Evolutionary conservation across 1,284 basidiomycete species (phyloP).

Genomic region (Omphalotus olearius): DNA sequence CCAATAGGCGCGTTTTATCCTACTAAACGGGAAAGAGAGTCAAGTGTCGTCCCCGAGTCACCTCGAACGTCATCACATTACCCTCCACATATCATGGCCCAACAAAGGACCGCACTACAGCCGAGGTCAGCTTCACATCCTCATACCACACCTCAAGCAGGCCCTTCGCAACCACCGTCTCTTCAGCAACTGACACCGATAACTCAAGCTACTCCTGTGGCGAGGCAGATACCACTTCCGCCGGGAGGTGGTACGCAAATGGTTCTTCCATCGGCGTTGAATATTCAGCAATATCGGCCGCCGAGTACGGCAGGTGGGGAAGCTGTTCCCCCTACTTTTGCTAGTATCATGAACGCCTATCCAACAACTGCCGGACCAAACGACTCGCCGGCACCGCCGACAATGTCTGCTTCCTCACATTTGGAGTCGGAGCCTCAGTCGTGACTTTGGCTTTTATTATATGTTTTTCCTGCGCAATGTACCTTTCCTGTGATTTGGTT

Average conservation of each 20-base stretch:
- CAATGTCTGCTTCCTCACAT: no score
- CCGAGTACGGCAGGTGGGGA: background rate
- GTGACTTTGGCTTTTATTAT: no score
- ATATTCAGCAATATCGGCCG: background rate
- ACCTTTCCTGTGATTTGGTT: no score
- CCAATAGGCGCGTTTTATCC: slow-evolving; percentile 42
- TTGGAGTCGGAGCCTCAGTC: no score
- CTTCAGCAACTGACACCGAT: background rate
- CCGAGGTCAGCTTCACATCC: slow-evolving; percentile 27
- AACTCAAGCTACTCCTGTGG: background rate
- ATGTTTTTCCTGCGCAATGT: no score
- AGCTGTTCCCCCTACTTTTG: slow-evolving; percentile 34
- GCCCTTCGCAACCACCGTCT: background rate
- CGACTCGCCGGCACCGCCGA: slow-evolving; percentile 19
- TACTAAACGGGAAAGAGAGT: slow-evolving; percentile 27
- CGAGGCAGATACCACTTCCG: background rate
- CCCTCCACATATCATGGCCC: slow-evolving; percentile 37
- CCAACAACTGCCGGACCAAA: slow-evolving; percentile 21
- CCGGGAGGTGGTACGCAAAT: background rate
- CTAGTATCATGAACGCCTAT: slow-evolving; percentile 63
- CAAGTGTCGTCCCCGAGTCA: slow-evolving; percentile 24
- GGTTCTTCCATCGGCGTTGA: background rate
- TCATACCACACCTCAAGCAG: slow-evolving; percentile 12
- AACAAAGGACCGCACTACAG: slow-evolving; percentile 26
- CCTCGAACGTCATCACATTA: slow-evolving; percentile 32